Conservation (phyloP, 2,329 filamentous ascomycete genomes). For the Stemphylium vesicarium region DNA sequence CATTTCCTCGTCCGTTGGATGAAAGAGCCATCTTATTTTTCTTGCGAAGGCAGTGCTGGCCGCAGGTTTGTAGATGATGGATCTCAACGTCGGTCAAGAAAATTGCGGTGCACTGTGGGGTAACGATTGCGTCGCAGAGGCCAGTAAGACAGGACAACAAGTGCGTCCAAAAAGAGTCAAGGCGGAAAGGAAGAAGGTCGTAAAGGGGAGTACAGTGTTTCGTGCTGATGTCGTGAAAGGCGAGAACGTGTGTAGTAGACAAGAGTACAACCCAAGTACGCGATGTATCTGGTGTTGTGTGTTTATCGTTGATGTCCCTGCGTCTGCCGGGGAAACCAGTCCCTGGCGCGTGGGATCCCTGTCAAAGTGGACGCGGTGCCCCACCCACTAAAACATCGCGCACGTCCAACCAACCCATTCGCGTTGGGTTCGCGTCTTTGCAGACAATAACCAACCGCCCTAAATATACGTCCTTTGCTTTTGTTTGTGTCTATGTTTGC, state of each 20-base stretch:
- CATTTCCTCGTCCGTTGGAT: constrained; percentile 31
- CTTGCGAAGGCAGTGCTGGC: background rate
- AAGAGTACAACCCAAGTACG: background rate
- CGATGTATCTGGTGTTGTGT: constrained; percentile 21
- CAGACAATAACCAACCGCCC: too few species aligned
- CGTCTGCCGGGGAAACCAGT: constrained; percentile 24
- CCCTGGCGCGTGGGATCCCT: constrained; percentile 17
- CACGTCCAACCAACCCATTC: constrained; percentile 27
- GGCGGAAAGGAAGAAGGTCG: background rate
- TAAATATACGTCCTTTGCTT: too few species aligned
- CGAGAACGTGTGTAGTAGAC: background rate
- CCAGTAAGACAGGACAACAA: background rate
- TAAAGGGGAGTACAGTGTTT: background rate
- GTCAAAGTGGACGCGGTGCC: constrained; percentile 5
- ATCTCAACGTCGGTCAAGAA: background rate
- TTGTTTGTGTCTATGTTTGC: too few species aligned
- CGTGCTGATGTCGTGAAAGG: constrained; percentile 1
- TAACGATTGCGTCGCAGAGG: background rate
- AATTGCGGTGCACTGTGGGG: background rate
- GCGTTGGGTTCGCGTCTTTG: constrained; percentile 18
- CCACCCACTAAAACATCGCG: constrained; percentile 5
- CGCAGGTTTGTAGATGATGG: background rate
- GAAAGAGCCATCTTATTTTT: constrained; percentile 35
- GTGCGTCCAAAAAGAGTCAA: background rate
- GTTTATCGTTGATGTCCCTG: constrained; percentile 16